phyloP scores from a whole-genome alignment of 768 basidiomycete species.

The Mycena vitilis region DNA sequence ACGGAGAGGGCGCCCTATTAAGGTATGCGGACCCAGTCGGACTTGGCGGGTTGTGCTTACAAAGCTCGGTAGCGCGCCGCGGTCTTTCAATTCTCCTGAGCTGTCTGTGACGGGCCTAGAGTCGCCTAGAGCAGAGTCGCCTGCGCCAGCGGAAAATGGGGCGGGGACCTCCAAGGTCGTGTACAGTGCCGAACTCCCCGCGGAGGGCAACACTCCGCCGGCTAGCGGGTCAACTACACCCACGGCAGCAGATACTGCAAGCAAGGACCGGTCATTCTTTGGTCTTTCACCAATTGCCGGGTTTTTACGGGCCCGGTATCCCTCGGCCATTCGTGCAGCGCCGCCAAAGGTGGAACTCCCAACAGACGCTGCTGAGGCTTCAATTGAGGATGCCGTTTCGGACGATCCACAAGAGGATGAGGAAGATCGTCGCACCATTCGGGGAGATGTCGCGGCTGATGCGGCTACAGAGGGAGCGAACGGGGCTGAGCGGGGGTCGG shows the following conservation, averaged over 20 bases:
- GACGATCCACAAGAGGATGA: conserved; percentile 47
- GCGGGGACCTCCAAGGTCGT: conserved; percentile 53
- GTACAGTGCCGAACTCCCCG: conserved; percentile 39
- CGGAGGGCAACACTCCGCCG: conserved; percentile 55
- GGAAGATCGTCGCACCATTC: conserved; percentile 59
- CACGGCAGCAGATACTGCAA: conserved; percentile 50
- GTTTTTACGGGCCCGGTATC: conserved; percentile 71
- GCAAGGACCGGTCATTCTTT: conserved; percentile 61
- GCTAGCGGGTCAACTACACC: conserved; percentile 71
- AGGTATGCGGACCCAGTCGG: conserved; percentile 17
- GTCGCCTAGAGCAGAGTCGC: conserved; percentile 41
- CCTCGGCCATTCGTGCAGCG: conserved; percentile 54
- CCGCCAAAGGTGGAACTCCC: conserved; percentile 22
- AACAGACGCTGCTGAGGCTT: conserved; percentile 21
- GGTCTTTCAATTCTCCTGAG: conserved; percentile 33
- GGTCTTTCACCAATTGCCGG: conserved; percentile 73
- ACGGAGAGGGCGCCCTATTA: conserved; percentile 66
- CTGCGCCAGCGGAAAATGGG: conserved; percentile 39
- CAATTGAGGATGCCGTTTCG: conserved; percentile 23
- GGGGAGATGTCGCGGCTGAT: conserved; percentile 49
- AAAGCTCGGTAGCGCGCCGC: conserved; percentile 16
- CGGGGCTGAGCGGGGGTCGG: conserved; percentile 30
- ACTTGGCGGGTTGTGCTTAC: conserved; percentile 21
- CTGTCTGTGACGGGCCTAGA: conserved; percentile 35
- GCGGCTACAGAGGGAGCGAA: conserved; percentile 37